These are phyloP conservation scores for Phytophthora pinifolia DNA, from an alignment of 352 stramenopile genomes.

Conservation along the genomic window DNA sequence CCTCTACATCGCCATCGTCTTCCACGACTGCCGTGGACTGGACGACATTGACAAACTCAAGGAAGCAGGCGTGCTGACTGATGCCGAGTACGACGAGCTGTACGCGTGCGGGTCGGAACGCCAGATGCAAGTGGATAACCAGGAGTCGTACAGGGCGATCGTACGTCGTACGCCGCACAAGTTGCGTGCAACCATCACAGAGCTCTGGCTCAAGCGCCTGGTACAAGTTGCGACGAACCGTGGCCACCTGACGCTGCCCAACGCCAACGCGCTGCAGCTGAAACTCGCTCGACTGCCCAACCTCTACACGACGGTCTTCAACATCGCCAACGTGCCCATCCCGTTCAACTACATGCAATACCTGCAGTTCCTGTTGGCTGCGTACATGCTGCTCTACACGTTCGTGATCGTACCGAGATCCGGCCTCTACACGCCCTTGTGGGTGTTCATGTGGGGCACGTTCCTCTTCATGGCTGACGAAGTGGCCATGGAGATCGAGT, in stretches of 20 bases:
- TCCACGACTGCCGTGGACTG: constrained; percentile 71
- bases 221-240: constrained; percentile 65
- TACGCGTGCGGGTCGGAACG: constrained; percentile 69
- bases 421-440: constrained; percentile 70
- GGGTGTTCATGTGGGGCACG: constrained; percentile 79
- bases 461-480: constrained; percentile 85
- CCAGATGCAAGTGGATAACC: constrained; percentile 34
- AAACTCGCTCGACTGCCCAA: constrained; percentile 69
- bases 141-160: constrained; percentile 54
- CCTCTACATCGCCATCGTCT: constrained; percentile 83
- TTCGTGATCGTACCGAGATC: constrained; percentile 83
- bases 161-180: constrained; percentile 69
- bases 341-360: constrained; percentile 90
- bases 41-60: constrained; percentile 73
- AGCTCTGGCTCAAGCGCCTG: constrained; percentile 79
- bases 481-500: constrained; percentile 85
- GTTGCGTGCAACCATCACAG: constrained; percentile 70
- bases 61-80: constrained; percentile 49
- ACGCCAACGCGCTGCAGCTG: constrained; percentile 58
- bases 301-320: constrained; percentile 83
- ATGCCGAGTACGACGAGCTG: constrained; percentile 72
- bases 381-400: constrained; percentile 83
- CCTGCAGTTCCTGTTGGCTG: constrained; percentile 62
- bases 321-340: constrained; percentile 84
- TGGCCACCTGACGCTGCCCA: constrained; percentile 54